A percentile compares a stretch with the other conserved stretches of the same genome.
Conservation (phyloP, 1,139 yeast genomes). For the Cylindricascospora bacillispora region DNA sequence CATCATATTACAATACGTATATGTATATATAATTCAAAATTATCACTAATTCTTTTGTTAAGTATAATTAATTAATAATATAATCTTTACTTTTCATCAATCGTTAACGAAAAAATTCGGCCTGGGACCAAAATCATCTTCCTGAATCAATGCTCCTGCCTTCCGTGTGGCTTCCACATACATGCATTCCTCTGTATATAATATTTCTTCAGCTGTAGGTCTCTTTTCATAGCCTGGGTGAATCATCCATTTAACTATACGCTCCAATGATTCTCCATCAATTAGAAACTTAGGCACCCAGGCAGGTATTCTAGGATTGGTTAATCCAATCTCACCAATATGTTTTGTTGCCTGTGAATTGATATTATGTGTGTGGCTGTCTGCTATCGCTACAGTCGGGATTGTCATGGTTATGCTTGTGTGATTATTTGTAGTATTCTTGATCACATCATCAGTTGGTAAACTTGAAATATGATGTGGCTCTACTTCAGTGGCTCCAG, state of each 20-base stretch:
- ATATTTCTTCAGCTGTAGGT: conserved; percentile 61
- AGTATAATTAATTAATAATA: not conserved
- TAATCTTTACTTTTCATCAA: conserved; percentile 1
- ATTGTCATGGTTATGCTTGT: too few species aligned
- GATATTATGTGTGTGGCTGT: too few species aligned
- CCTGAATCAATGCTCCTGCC: conserved; percentile 92
- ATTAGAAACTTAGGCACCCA: conserved; percentile 83
- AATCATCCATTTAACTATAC: conserved; percentile 77
- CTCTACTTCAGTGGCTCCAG: conserved; percentile 18
- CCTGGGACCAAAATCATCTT: conserved; percentile 89
- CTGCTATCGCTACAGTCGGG: too few species aligned
- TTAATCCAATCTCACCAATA: not conserved
- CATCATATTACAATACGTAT: not conserved
- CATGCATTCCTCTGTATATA: conserved; percentile 59
- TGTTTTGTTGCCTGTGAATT: too few species aligned
- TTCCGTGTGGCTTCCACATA: conserved; percentile 73
- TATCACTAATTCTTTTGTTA: not conserved
- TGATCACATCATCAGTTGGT: conserved; percentile 1
- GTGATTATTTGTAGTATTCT: not conserved
- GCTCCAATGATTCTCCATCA: conserved; percentile 66
- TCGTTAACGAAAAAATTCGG: conserved; percentile 28
- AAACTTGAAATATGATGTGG: conserved; percentile 9
- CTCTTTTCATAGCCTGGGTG: conserved; percentile 74
- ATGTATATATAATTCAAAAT: not conserved
- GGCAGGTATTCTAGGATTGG: conserved; percentile 32